Evolutionary conservation across 2,329 filamentous ascomycete genomes (phyloP).

Genomic region (Trichophyton equinum): DNA sequence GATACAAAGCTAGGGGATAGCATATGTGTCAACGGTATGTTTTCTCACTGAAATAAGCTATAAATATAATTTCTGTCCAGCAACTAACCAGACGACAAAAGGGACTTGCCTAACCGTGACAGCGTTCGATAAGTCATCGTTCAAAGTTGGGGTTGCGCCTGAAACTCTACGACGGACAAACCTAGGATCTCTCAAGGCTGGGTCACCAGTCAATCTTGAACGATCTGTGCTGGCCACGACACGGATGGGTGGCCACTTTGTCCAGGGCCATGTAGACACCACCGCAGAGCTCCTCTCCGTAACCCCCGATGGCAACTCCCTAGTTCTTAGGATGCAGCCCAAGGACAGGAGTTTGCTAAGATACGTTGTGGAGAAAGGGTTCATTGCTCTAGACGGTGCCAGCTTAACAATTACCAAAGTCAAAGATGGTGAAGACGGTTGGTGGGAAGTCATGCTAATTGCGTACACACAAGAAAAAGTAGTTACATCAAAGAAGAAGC

Average conservation of each 20-base stretch:
- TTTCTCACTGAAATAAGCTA: neutral
- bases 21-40: constrained; percentile 74
- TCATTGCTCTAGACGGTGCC: constrained; percentile 84
- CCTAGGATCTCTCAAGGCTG: constrained; percentile 58
- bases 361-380: constrained; percentile 95
- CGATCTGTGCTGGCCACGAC: constrained; percentile 81
- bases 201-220: constrained; percentile 76
- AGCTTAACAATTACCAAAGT: constrained; percentile 87
- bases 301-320: constrained; percentile 73
- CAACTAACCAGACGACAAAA: constrained; percentile 15
- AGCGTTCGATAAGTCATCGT: constrained; percentile 48
- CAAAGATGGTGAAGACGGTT: constrained; percentile 65
- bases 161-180: constrained; percentile 95
- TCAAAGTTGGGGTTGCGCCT: constrained; percentile 88
- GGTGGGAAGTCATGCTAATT: constrained; percentile 94
- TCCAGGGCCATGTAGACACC: constrained; percentile 94
- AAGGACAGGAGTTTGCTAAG: constrained; percentile 55
- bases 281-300: constrained; percentile 62
- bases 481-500: constrained; percentile 63
- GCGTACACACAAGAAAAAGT: constrained; percentile 91
- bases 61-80: neutral
- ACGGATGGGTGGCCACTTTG: constrained; percentile 95
- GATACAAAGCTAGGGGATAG: constrained; percentile 85
- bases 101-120: constrained; percentile 85
- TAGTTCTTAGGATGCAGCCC: constrained; percentile 74